These are phyloP conservation scores for Fistulifera solaris DNA, from an alignment of 108 stramenopile species.

Conservation along the genomic window DNA sequence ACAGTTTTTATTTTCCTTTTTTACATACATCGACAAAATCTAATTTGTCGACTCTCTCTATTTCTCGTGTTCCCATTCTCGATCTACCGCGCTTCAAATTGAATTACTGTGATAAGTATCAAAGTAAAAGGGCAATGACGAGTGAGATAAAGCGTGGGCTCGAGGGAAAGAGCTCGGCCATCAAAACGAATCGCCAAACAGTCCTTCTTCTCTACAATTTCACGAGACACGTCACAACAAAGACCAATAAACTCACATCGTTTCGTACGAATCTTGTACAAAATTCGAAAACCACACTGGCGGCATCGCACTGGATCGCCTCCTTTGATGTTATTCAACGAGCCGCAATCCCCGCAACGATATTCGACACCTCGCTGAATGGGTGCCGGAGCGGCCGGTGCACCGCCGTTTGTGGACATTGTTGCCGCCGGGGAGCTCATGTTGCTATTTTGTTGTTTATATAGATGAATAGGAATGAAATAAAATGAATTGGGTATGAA, in stretches of 20 bases:
- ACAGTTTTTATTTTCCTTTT: too few relatives aligned
- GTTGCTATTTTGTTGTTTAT: too few relatives aligned
- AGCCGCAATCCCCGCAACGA: constrained; percentile 87
- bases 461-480: too few relatives aligned
- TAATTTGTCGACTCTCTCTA: neutral
- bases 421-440: neutral
- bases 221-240: too few relatives aligned
- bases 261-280: constrained; percentile 97
- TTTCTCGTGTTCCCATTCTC: neutral
- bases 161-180: too few relatives aligned
- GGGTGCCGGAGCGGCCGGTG: constrained; percentile 19
- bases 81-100: constrained; percentile 61
- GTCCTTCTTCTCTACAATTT: too few relatives aligned
- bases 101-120: constrained; percentile 42
- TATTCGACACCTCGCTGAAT: constrained; percentile 71
- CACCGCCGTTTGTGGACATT: neutral
- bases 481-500: too few relatives aligned
- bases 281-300: constrained; percentile 94
- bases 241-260: constrained; percentile 87
- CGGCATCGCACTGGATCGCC: constrained; percentile 93
- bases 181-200: too few relatives aligned
- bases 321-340: constrained; percentile 66
- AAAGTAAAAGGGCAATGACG: neutral
- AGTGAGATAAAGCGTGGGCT: too few relatives aligned
- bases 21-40: too few relatives aligned